A percentile compares a stretch with the other conserved stretches of the same genome.
Conservation (phyloP, 148 eudicot species). For the Persicaria tinctoria region DNA sequence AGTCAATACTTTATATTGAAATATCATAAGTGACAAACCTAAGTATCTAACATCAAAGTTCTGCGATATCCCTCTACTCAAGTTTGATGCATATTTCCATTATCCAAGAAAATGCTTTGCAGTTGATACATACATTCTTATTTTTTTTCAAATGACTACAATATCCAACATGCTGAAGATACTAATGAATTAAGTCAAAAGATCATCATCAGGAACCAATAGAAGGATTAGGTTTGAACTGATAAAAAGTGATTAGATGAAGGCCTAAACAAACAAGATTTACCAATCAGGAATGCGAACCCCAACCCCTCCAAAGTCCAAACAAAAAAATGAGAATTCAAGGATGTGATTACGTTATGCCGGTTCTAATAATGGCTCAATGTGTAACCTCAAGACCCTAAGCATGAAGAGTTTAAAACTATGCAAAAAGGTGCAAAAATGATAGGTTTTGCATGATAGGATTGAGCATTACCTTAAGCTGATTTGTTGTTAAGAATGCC, state of each 20-base stretch:
- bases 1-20: not conserved
- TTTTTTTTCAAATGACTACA: not conserved
- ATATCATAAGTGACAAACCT: not conserved
- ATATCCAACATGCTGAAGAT: not conserved
- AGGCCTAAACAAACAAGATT: not conserved
- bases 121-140: not conserved
- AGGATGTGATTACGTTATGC: not conserved
- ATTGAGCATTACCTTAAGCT: conserved; percentile 60
- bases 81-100: not conserved
- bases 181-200: not conserved
- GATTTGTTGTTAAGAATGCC: conserved; percentile 90
- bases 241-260: not conserved
- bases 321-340: not conserved
- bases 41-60: not conserved
- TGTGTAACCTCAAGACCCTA: not conserved
- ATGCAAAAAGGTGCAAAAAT: not conserved
- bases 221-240: not conserved
- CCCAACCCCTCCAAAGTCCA: not conserved
- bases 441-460: not conserved
- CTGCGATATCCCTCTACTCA: not conserved
- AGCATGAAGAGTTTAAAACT: not conserved
- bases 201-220: not conserved
- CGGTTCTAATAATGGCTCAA: not conserved
- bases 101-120: not conserved
- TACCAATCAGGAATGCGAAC: not conserved